These are phyloP conservation scores for Thyridium curvatum DNA, from an alignment of 2,329 filamentous ascomycete genomes.

Conservation along the genomic window DNA sequence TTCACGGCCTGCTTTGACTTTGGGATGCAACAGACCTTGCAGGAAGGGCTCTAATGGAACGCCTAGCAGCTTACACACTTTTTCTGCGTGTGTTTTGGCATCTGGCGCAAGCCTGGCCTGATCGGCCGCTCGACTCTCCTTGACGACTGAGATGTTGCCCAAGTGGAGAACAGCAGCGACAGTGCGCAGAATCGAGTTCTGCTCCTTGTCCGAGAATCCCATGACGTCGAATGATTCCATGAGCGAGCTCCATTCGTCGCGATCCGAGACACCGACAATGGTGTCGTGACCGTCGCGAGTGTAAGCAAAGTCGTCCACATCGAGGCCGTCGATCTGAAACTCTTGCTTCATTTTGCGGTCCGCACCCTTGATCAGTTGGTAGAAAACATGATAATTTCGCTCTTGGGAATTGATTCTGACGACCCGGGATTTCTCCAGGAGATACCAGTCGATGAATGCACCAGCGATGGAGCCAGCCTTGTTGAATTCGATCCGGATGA, in stretches of 20 bases:
- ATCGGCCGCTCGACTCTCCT: slow-evolving; percentile 85
- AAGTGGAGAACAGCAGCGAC: slow-evolving; percentile 89
- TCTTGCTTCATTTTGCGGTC: slow-evolving; percentile 66
- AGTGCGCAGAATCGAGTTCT: slow-evolving; percentile 75
- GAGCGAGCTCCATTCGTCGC: slow-evolving; percentile 81
- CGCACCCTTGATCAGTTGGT: slow-evolving; percentile 85
- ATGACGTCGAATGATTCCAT: slow-evolving; percentile 93
- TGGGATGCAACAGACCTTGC: slow-evolving; percentile 82
- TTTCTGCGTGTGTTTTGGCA: slow-evolving; percentile 66
- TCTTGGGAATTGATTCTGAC: slow-evolving; percentile 83
- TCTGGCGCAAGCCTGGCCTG: slow-evolving; percentile 79
- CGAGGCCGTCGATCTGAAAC: slow-evolving; percentile 68
- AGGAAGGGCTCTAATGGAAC: slow-evolving; percentile 81
- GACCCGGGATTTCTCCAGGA: slow-evolving; percentile 96
- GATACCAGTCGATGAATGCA: slow-evolving; percentile 97
- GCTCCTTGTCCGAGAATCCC: slow-evolving; percentile 84
- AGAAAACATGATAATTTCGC: slow-evolving; percentile 96
- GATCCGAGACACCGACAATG: slow-evolving; percentile 84
- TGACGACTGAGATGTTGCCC: slow-evolving; percentile 83
- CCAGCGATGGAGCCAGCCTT: slow-evolving; percentile 84
- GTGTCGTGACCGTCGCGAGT: slow-evolving; percentile 86
- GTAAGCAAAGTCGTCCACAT: slow-evolving; percentile 85
- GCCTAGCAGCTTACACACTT: slow-evolving; percentile 77
- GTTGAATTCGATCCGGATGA: slow-evolving; percentile 94
- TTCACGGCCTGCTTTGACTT: slow-evolving; percentile 90